phyloP scores from a whole-genome alignment of 768 basidiomycete genomes.

The Punctularia strigosozonata region DNA sequence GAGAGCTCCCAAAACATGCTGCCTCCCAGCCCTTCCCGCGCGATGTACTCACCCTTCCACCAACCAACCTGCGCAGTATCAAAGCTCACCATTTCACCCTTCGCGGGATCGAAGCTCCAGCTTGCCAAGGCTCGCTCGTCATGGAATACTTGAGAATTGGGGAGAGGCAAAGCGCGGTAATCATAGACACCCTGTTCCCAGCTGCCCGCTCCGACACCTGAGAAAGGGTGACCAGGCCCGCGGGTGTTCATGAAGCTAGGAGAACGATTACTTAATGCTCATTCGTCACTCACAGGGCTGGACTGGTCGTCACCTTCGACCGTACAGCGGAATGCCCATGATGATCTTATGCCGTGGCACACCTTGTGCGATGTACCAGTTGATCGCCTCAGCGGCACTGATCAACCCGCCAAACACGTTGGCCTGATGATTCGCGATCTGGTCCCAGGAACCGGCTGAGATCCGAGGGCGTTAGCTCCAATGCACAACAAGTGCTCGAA shows the following conservation, averaged over 20 bases:
- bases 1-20: slow-evolving; percentile 94
- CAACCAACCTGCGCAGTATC: slow-evolving; percentile 58
- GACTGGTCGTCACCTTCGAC: no score
- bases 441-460: slow-evolving; percentile 69
- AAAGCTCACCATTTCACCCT: slow-evolving; percentile 73
- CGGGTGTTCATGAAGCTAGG: slow-evolving; percentile 77
- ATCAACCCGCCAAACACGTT: slow-evolving; percentile 63
- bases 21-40: slow-evolving; percentile 65
- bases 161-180: slow-evolving; percentile 79
- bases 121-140: slow-evolving; percentile 65
- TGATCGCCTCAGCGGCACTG: slow-evolving; percentile 50
- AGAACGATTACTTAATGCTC: no score
- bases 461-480: no score
- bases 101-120: slow-evolving; percentile 71
- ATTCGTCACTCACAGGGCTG: no score
- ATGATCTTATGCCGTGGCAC: slow-evolving; percentile 74
- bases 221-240: slow-evolving; percentile 72
- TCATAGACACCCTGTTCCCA: slow-evolving; percentile 94
- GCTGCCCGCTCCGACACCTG: slow-evolving; percentile 73
- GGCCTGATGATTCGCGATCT: slow-evolving; percentile 71
- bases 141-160: slow-evolving; percentile 50
- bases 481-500: not conserved
- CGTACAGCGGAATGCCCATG: slow-evolving; percentile 88
- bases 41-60: slow-evolving; percentile 77
- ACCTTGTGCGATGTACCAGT: slow-evolving; percentile 61